These are phyloP conservation scores for Nitzschia putrida DNA, from an alignment of 108 stramenopile genomes.

Conservation along the genomic window DNA sequence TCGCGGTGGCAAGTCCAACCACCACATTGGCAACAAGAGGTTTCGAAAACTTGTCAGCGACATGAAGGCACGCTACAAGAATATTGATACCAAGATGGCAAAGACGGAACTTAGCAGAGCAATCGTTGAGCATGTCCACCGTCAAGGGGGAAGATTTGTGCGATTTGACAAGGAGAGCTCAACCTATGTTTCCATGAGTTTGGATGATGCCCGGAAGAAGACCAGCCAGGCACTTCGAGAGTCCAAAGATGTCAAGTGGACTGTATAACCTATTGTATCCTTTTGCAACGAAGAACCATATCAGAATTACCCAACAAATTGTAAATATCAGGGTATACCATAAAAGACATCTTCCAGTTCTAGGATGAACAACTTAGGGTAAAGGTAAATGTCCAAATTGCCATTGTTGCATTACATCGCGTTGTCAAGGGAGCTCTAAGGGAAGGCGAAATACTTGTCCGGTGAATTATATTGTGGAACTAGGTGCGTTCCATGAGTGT, in stretches of 20 bases:
- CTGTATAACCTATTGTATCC: neutral
- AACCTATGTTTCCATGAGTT: conserved; percentile 30
- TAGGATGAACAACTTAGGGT: too few relatives aligned
- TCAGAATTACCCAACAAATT: too few relatives aligned
- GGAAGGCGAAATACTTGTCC: too few relatives aligned
- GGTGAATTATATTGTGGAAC: too few relatives aligned
- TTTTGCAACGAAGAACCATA: too few relatives aligned
- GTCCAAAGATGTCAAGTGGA: conserved; percentile 28
- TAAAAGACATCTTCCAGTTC: too few relatives aligned
- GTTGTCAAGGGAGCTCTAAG: too few relatives aligned
- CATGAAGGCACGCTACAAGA: conserved; percentile 36
- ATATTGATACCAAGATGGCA: conserved; percentile 30
- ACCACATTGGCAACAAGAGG: conserved; percentile 37
- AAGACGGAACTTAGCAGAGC: conserved; percentile 44
- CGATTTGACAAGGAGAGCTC: conserved; percentile 18
- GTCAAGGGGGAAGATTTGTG: conserved; percentile 42
- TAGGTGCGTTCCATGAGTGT: too few relatives aligned
- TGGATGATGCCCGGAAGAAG: conserved; percentile 43
- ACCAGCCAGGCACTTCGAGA: conserved; percentile 51
- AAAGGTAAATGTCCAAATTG: too few relatives aligned
- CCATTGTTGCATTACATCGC: too few relatives aligned
- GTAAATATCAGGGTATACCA: too few relatives aligned
- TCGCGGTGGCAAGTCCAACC: conserved; percentile 33
- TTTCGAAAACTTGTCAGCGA: conserved; percentile 42
- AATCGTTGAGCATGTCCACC: conserved; percentile 42